Percentiles rank a stretch among this genome's conserved stretches.
phyloP scores from a whole-genome alignment of 768 basidiomycete species.

The Lactarius hatsudake region DNA sequence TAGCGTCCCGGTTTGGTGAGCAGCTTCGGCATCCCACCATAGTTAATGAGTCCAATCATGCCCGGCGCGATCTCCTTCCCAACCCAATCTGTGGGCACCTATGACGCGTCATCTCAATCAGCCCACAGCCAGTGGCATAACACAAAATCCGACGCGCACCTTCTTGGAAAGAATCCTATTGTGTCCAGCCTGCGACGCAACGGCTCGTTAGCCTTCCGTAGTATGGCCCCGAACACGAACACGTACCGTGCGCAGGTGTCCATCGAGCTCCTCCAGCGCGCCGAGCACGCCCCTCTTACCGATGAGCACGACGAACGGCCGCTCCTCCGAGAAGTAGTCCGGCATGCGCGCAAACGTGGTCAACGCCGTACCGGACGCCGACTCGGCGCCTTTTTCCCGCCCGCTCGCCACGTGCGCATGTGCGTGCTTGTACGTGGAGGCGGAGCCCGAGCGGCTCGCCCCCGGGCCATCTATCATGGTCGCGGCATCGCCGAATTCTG shows the following conservation, averaged over 20 bases:
- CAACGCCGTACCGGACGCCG: background rate
- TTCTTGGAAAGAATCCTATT: constrained; percentile 62
- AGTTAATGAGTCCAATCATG: constrained; percentile 69
- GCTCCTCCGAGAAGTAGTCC: constrained; percentile 43
- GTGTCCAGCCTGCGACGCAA: constrained; percentile 48
- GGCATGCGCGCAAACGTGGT: constrained; percentile 12
- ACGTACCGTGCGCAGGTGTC: constrained; percentile 52
- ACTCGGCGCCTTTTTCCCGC: constrained; percentile 9
- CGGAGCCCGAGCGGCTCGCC: background rate
- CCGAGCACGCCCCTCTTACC: constrained; percentile 61
- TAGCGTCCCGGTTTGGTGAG: constrained; percentile 75
- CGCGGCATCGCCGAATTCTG: constrained; percentile 18
- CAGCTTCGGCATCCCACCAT: constrained; percentile 79
- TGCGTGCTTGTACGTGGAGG: background rate
- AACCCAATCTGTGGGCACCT: constrained; percentile 65
- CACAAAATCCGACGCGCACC: constrained; percentile 32
- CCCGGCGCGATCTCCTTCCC: constrained; percentile 74
- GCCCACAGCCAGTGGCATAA: background rate
- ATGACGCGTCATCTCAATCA: background rate
- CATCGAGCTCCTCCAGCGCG: constrained; percentile 69
- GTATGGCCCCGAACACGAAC: background rate
- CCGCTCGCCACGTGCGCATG: background rate
- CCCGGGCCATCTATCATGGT: constrained; percentile 15
- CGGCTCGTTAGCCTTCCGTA: too few species aligned
- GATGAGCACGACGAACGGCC: constrained; percentile 72